Conservation (phyloP, 306 rosid species). For the Sphenostylis stenocarpa region DNA sequence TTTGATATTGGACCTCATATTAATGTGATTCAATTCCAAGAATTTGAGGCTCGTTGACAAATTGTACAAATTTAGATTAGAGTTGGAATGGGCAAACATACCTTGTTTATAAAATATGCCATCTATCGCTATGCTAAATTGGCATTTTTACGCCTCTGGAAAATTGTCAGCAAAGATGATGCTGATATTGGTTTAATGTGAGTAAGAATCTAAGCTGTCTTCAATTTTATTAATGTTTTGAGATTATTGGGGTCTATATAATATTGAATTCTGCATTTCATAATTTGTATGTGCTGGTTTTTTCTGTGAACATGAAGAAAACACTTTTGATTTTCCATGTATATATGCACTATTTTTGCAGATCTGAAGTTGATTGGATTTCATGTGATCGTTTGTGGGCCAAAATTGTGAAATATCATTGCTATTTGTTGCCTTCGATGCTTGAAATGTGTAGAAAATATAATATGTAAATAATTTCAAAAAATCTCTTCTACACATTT, state of each 20-base stretch:
- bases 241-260: background rate
- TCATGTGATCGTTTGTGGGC: background rate
- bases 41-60: conserved; percentile 8
- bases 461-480: background rate
- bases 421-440: too few relatives aligned
- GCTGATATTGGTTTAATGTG: background rate
- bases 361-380: background rate
- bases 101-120: conserved; percentile 4
- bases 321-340: background rate
- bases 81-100: conserved; percentile 7
- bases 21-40: conserved; percentile 4
- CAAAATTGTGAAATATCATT: background rate
- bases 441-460: background rate
- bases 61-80: conserved; percentile 28
- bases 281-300: too few relatives aligned
- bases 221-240: background rate
- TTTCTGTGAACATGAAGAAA: background rate
- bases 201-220: background rate
- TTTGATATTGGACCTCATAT: conserved; percentile 21
- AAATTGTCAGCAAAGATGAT: background rate
- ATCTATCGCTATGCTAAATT: background rate
- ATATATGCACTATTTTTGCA: background rate
- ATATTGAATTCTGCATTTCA: background rate
- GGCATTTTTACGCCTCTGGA: background rate
- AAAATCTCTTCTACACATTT: background rate